Percentiles rank a stretch among this genome's conserved stretches.
Evolutionary conservation across 208 protist species (phyloP).

Genomic region (Wallacemonas collosoma): DNA sequence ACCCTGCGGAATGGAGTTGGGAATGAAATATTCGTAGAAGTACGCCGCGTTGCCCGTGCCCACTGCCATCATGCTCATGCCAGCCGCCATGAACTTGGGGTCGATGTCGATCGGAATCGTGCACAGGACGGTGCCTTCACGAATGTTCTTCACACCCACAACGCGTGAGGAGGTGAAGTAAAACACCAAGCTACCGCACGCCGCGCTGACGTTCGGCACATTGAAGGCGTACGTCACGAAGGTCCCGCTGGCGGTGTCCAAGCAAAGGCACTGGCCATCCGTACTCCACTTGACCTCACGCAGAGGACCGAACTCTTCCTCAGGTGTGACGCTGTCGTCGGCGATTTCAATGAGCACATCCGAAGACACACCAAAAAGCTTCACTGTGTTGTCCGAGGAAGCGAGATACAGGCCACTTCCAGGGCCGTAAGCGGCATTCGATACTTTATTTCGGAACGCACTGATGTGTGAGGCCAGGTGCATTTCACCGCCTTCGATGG

Average conservation of each 20-base stretch:
- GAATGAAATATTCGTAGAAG: slow-evolving; percentile 86
- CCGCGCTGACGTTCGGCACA: slow-evolving; percentile 77
- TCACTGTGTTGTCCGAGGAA: slow-evolving; percentile 44
- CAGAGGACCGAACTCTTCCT: slow-evolving; percentile 45
- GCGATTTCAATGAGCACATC: slow-evolving; percentile 54
- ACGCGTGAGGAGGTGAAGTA: slow-evolving; percentile 87
- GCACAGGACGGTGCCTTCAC: slow-evolving; percentile 65
- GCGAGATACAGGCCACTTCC: slow-evolving; percentile 55
- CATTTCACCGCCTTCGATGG: slow-evolving; percentile 41
- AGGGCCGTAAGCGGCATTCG: slow-evolving; percentile 41
- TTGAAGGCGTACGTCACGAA: slow-evolving; percentile 79
- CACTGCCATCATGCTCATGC: slow-evolving; percentile 83
- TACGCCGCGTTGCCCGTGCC: slow-evolving; percentile 77
- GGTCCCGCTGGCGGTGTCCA: slow-evolving; percentile 76
- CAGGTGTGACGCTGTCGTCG: slow-evolving; percentile 34
- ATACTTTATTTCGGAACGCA: slow-evolving; percentile 36
- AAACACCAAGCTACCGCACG: slow-evolving; percentile 73
- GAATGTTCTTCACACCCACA: slow-evolving; percentile 83
- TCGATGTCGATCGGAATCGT: slow-evolving; percentile 84
- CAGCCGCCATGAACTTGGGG: slow-evolving; percentile 83
- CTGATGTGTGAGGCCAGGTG: slow-evolving; percentile 35
- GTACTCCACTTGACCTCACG: slow-evolving; percentile 69
- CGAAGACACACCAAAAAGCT: slow-evolving; percentile 48
- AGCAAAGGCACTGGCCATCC: slow-evolving; percentile 90
- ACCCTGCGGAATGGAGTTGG: slow-evolving; percentile 39